A percentile compares a stretch with the other conserved stretches of the same genome.
phyloP scores from a whole-genome alignment of 2,329 filamentous ascomycete genomes.

The Ophiocordyceps camponoti-saundersi region DNA sequence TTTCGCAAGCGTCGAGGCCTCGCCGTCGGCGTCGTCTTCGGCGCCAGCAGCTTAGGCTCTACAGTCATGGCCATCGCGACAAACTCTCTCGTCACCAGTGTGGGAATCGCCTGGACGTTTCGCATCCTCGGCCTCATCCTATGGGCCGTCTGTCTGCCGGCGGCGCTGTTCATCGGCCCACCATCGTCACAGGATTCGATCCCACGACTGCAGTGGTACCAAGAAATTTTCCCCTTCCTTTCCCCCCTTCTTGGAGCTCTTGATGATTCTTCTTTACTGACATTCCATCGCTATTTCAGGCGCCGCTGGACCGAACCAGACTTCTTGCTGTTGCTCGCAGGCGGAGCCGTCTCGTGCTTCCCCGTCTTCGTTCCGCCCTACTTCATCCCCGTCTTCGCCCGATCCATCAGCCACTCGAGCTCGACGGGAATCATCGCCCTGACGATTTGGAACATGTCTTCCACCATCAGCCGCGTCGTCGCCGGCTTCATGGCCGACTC shows the following conservation, averaged over 20 bases:
- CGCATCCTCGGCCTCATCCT: slow-evolving; percentile 9
- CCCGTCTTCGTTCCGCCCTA: slow-evolving; percentile 12
- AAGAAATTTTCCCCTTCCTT: neutral
- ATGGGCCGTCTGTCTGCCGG: slow-evolving; percentile 12
- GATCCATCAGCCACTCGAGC: slow-evolving; percentile 7
- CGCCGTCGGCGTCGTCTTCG: slow-evolving; percentile 12
- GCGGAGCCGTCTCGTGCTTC: slow-evolving; percentile 9
- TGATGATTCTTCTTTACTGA: neutral
- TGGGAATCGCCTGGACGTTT: slow-evolving; percentile 12
- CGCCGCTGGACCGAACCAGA: slow-evolving; percentile 8
- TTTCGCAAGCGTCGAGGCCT: slow-evolving; percentile 11
- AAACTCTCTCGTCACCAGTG: slow-evolving; percentile 6
- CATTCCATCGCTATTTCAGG: slow-evolving; percentile 4
- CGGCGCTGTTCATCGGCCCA: slow-evolving; percentile 8
- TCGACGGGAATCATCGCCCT: slow-evolving; percentile 7
- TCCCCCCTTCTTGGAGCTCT: no score
- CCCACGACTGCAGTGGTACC: slow-evolving; percentile 9
- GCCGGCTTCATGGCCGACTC: slow-evolving; percentile 11
- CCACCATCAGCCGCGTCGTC: slow-evolving; percentile 9
- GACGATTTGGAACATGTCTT: slow-evolving; percentile 11
- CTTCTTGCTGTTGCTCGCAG: slow-evolving; percentile 9
- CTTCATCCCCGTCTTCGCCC: slow-evolving; percentile 11
- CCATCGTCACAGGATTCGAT: slow-evolving; percentile 3
- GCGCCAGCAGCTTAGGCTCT: slow-evolving; percentile 10
- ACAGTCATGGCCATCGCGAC: slow-evolving; percentile 10